Evolutionary conservation across 495 filamentous ascomycete species (phyloP).

Genomic region (Pseudevernia furfuracea): DNA sequence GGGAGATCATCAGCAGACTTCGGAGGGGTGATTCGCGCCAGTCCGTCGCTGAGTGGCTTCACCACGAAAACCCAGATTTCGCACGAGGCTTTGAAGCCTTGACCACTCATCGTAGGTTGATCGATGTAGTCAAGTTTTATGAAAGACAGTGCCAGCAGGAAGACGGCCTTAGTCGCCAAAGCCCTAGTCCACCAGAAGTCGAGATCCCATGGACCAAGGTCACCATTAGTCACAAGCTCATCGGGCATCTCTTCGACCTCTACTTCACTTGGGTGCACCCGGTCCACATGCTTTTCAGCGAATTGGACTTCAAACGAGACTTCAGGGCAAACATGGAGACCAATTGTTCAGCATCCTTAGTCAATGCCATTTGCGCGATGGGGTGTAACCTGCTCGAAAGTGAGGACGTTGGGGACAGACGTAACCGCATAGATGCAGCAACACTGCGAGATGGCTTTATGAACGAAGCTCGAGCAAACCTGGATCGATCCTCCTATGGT

Average conservation of each 20-base stretch:
- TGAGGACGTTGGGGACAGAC: conserved; percentile 13
- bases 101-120: conserved; percentile 13
- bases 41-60: conserved; percentile 33
- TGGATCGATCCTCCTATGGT: conserved; percentile 24
- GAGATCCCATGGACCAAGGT: conserved; percentile 32
- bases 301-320: conserved; percentile 31
- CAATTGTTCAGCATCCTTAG: conserved; percentile 33
- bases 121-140: conserved; percentile 20
- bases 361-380: conserved; percentile 39
- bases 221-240: conserved; percentile 26
- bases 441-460: conserved; percentile 31
- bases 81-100: conserved; percentile 19
- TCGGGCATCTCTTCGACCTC: conserved; percentile 36
- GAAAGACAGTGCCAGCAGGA: conserved; percentile 15
- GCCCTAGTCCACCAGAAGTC: neutral
- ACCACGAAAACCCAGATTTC: conserved; percentile 23
- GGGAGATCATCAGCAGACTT: conserved; percentile 32
- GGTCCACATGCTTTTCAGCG: conserved; percentile 37
- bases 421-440: conserved; percentile 23
- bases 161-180: conserved; percentile 11
- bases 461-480: conserved; percentile 26
- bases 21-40: conserved; percentile 30
- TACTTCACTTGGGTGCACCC: conserved; percentile 42
- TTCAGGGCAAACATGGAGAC: conserved; percentile 25
- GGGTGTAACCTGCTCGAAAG: conserved; percentile 33